Evolutionary conservation across 2,329 filamentous ascomycete species (phyloP).

Genomic region (Drechslerella dactyloides): DNA sequence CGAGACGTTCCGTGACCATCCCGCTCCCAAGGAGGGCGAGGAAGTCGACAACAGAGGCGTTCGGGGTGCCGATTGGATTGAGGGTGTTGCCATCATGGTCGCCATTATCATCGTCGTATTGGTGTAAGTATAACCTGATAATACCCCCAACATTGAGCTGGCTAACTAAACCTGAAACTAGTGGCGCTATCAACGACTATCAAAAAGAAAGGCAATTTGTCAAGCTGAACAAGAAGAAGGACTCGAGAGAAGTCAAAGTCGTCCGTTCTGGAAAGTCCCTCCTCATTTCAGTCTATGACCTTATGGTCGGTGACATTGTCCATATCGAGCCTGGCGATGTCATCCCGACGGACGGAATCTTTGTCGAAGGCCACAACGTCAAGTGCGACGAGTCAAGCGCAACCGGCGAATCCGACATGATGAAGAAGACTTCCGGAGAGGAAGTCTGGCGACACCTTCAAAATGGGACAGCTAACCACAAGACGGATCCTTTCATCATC

Average conservation of each 20-base stretch:
- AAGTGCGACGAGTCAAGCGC: conserved; percentile 80
- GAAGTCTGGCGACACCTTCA: conserved; percentile 74
- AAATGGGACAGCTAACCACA: conserved; percentile 69
- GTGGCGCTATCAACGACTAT: conserved; percentile 76
- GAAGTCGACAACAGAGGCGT: conserved; percentile 57
- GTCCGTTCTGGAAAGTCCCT: conserved; percentile 73
- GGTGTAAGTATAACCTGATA: conserved; percentile 59
- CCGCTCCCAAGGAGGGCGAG: conserved; percentile 57
- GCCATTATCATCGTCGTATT: conserved; percentile 78
- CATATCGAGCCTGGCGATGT: conserved; percentile 77
- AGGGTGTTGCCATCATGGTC: conserved; percentile 81
- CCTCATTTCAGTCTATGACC: conserved; percentile 72
- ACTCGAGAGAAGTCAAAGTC: conserved; percentile 74
- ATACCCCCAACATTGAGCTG: background rate
- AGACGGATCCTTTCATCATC: conserved; percentile 83
- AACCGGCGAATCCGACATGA: conserved; percentile 78
- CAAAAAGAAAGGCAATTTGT: conserved; percentile 82
- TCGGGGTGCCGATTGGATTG: conserved; percentile 73
- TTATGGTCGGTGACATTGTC: conserved; percentile 73
- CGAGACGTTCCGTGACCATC: conserved; percentile 62
- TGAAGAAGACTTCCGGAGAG: conserved; percentile 71
- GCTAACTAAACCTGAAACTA: conserved; percentile 10
- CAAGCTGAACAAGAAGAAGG: conserved; percentile 78
- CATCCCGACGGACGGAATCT: conserved; percentile 74
- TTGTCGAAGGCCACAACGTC: conserved; percentile 74